Percentiles rank a stretch among this genome's conserved stretches.
These are phyloP conservation scores for Pleurotus giganteus DNA, from an alignment of 768 basidiomycete species.

Conservation along the genomic window DNA sequence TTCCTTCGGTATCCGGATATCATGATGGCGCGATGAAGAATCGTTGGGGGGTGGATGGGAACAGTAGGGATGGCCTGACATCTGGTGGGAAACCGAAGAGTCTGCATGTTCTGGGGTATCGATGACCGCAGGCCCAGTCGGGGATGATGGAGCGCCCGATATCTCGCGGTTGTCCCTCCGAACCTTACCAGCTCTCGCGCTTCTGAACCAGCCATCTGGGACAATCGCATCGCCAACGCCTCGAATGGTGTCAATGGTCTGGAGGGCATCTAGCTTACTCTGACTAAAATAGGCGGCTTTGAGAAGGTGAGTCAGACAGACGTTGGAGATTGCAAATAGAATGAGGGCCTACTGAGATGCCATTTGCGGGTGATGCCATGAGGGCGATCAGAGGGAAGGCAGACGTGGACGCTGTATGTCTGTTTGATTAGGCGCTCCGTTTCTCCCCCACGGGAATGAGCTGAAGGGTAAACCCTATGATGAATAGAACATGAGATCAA, in stretches of 20 bases:
- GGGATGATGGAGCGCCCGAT: slow-evolving; percentile 30
- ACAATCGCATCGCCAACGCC: slow-evolving; percentile 64
- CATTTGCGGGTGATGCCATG: slow-evolving; percentile 65
- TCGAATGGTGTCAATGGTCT: slow-evolving; percentile 68
- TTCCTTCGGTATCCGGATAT: not conserved
- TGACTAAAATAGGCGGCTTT: slow-evolving; percentile 86
- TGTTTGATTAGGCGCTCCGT: slow-evolving; percentile 75
- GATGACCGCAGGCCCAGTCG: slow-evolving; percentile 24
- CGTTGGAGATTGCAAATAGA: slow-evolving; percentile 13
- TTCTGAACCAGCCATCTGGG: slow-evolving; percentile 77
- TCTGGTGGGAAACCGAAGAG: slow-evolving; percentile 7
- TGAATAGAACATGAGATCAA: not conserved
- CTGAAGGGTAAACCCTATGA: slow-evolving; percentile 28
- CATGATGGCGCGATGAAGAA: slow-evolving; percentile 1
- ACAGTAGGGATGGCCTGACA: slow-evolving; percentile 3
- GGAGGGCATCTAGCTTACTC: slow-evolving; percentile 65
- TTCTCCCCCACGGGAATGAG: slow-evolving; percentile 41
- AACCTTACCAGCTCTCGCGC: slow-evolving; percentile 69
- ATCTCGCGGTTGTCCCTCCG: slow-evolving; percentile 45
- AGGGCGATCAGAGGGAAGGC: slow-evolving; percentile 52
- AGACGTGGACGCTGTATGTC: slow-evolving; percentile 79
- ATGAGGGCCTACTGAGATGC: slow-evolving; percentile 74
- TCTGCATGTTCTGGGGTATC: slow-evolving; percentile 23
- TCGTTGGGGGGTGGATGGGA: slow-evolving; percentile 7
- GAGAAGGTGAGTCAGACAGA: slow-evolving; percentile 24